Conservation (phyloP, 2,329 filamentous ascomycete species). For the Curvularia lunata region DNA sequence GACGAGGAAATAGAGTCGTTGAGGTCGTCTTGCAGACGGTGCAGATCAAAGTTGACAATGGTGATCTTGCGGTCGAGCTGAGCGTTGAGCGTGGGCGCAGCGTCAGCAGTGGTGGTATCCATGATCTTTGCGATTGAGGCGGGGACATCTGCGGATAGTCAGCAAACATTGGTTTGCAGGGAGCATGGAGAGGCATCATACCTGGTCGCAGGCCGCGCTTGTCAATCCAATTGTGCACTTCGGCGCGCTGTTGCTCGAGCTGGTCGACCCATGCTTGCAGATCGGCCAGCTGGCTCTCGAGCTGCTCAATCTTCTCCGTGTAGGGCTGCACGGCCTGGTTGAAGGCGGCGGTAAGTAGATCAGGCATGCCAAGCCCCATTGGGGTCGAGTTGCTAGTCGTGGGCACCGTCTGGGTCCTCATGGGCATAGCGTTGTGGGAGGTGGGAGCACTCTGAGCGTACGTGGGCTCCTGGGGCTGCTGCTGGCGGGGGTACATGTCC, state of each 20-base stretch:
- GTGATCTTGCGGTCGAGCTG: slow-evolving; percentile 65
- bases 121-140: slow-evolving; percentile 60
- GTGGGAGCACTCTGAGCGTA: slow-evolving; percentile 30
- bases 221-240: slow-evolving; percentile 63
- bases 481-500: slow-evolving; percentile 55
- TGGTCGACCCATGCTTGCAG: slow-evolving; percentile 58
- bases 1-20: slow-evolving; percentile 61
- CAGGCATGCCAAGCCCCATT: slow-evolving; percentile 55
- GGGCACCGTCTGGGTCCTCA: slow-evolving; percentile 34
- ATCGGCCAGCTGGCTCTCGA: slow-evolving; percentile 60
- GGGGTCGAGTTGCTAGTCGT: slow-evolving; percentile 25
- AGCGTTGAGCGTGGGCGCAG: slow-evolving; percentile 60
- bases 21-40: slow-evolving; percentile 62
- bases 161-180: slow-evolving; percentile 7
- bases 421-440: slow-evolving; percentile 32
- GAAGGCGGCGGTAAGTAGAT: slow-evolving; percentile 60
- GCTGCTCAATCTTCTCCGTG: slow-evolving; percentile 59
- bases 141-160: slow-evolving; percentile 55
- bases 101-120: slow-evolving; percentile 57
- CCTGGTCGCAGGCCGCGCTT: slow-evolving; percentile 61
- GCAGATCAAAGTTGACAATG: slow-evolving; percentile 63
- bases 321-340: slow-evolving; percentile 60
- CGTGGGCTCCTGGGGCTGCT: slow-evolving; percentile 49
- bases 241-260: slow-evolving; percentile 58
- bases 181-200: slow-evolving; percentile 34